Evolutionary conservation across 2,329 filamentous ascomycete genomes (phyloP), one percentile per base, ranked within the genome.

Genomic region (Trichoderma guizhouense): DNA sequence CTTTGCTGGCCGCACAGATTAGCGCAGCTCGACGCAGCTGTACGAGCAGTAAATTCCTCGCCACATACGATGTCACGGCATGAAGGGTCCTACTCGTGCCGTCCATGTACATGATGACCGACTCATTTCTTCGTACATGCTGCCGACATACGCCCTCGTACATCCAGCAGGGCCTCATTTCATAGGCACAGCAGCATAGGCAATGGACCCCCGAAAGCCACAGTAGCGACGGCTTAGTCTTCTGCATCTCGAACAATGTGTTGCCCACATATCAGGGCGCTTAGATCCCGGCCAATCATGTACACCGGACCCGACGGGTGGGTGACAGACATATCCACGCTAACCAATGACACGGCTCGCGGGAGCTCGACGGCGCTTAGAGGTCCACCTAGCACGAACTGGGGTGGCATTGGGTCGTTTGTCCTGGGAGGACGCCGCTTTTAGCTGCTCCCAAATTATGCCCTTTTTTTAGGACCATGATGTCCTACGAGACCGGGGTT

Each of bases 221-320:
- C 62, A 60, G 62, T 58, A 66, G 69, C 62, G 69, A 71, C 69
- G 62, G 69, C 69, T 61, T 71, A 66, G 71, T 61, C 57, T 72
- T 72, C 43, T 72, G 71, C 58, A 64, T 69, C 58, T 60, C 68
- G 43, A 60, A 68, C 63, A 69, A 63, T 72, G 71, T 43, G 57
- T 63, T 72, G 71, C 71, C 64, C 71, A 68, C 71, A 68, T 61
- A 72, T 72, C 71, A 63, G 76, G 79, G 79, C 79, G 79, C 79
- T 80, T 80, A 80, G 74, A 75, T 74, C 53, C 64, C 75, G 61
- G 72, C 80, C 80, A 81, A 81, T 81, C 79, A 81, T 71, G 71
- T 72, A 69, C 62, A 69, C 73, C 61, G 73, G 60, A 72, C 74
- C 72, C 67, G 71, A 65, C 73, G 74, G 75, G 75, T 79, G 76